Evolutionary conservation across 495 filamentous ascomycete species (phyloP).

Genomic region (Podospora fimiseda): DNA sequence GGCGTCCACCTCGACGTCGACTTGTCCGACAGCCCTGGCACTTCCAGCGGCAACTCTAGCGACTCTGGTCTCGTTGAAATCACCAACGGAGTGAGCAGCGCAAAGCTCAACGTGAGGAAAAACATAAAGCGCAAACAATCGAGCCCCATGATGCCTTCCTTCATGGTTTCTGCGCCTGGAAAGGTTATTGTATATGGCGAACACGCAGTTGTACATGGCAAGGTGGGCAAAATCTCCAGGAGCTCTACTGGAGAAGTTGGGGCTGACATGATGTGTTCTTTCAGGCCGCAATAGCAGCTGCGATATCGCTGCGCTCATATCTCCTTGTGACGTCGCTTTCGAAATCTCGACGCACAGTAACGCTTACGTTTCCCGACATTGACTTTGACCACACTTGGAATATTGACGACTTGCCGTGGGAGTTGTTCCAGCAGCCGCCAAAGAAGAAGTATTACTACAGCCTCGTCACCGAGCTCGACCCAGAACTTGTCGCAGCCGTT

Average conservation of each 20-base stretch:
- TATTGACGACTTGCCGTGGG: slow-evolving; percentile 85
- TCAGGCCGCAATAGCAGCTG: slow-evolving; percentile 83
- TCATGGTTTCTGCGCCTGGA: slow-evolving; percentile 95
- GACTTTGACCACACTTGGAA: slow-evolving; percentile 83
- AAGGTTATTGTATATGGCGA: slow-evolving; percentile 98
- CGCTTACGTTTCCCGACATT: slow-evolving; percentile 82
- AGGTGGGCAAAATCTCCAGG: slow-evolving; percentile 42
- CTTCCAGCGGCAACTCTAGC: slow-evolving; percentile 16
- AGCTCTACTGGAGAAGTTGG: background rate
- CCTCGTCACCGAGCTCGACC: slow-evolving; percentile 75
- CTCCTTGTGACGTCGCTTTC: slow-evolving; percentile 86
- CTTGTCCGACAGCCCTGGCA: slow-evolving; percentile 11
- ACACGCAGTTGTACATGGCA: slow-evolving; percentile 93
- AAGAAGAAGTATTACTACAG: slow-evolving; percentile 95
- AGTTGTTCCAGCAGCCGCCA: slow-evolving; percentile 62
- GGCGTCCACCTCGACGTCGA: slow-evolving; percentile 23
- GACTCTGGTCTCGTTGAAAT: slow-evolving; percentile 9
- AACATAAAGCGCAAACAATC: slow-evolving; percentile 46
- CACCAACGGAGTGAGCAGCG: slow-evolving; percentile 10
- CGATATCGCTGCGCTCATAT: slow-evolving; percentile 91
- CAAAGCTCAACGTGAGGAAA: slow-evolving; percentile 19
- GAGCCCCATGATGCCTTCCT: slow-evolving; percentile 68
- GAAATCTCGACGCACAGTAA: slow-evolving; percentile 77
- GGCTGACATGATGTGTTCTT: background rate
- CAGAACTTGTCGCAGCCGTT: slow-evolving; percentile 68